Conservation (phyloP, 139 green algal genomes). For the Volvox africanus region DNA sequence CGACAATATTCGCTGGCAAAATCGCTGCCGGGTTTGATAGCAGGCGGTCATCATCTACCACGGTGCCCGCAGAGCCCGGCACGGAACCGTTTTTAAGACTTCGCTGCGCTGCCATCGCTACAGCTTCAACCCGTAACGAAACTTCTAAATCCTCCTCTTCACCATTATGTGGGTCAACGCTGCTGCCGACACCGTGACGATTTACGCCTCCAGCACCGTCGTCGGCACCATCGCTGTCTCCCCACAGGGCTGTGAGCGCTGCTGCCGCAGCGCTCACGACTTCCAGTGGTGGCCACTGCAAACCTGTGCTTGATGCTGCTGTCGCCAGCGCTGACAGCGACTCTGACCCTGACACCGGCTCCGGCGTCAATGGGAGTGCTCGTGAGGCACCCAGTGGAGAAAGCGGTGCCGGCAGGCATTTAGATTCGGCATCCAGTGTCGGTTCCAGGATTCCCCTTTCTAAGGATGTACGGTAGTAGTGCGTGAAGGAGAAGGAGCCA, state of each 20-base stretch:
- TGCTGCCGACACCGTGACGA: background rate
- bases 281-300: background rate
- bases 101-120: background rate
- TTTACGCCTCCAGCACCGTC: background rate
- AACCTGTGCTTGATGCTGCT: background rate
- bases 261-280: background rate
- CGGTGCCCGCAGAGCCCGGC: background rate
- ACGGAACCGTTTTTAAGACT: background rate
- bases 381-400: background rate
- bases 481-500: background rate
- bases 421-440: background rate
- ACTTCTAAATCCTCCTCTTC: background rate
- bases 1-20: background rate
- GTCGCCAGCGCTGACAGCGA: background rate
- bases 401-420: background rate
- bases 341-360: background rate
- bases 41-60: background rate
- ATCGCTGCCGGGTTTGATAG: background rate
- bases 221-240: background rate
- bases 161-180: no score
- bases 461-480: background rate
- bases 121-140: background rate
- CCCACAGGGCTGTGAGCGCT: background rate
- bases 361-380: background rate
- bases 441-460: background rate